Conservation (phyloP, 176 grass and related monocot genomes). For the Otatea glauca region DNA sequence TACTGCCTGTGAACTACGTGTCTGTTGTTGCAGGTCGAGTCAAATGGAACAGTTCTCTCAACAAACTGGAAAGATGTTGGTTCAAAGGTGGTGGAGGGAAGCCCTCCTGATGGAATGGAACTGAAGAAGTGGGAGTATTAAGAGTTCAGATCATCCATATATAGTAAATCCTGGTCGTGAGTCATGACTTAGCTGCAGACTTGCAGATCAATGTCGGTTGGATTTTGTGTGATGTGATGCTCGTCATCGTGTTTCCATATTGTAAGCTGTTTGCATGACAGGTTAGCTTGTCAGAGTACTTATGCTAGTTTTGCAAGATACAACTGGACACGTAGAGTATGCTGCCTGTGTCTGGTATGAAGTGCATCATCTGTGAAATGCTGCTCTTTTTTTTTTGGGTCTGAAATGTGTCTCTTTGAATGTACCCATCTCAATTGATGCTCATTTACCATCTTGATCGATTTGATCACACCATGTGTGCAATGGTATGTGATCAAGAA, state of each 20-base stretch:
- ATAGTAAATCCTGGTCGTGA: constrained; percentile 45
- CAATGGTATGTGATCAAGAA: neutral
- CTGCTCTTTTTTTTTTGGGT: neutral
- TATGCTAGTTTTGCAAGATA: constrained; percentile 35
- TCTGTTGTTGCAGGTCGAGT: constrained; percentile 68
- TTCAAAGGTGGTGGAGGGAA: constrained; percentile 60
- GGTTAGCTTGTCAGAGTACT: constrained; percentile 39
- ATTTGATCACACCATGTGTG: neutral
- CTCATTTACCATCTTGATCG: neutral
- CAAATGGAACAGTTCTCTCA: constrained; percentile 86
- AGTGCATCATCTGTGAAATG: neutral
- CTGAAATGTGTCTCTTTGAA: neutral
- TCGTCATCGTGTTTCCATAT: constrained; percentile 19
- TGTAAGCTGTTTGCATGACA: constrained; percentile 43
- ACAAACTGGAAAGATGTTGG: constrained; percentile 91
- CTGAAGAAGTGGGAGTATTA: constrained; percentile 83
- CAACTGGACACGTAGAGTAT: constrained; percentile 20
- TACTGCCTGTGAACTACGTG: neutral
- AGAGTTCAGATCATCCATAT: constrained; percentile 27
- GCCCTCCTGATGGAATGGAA: constrained; percentile 84
- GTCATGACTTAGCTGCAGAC: constrained; percentile 29
- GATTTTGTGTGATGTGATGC: constrained; percentile 3
- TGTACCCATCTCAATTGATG: neutral
- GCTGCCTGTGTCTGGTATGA: constrained; percentile 13
- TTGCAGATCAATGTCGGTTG: constrained; percentile 30